Evolutionary conservation across 345 rosid species (phyloP).

Genomic region (Sisymbrium altissimum): DNA sequence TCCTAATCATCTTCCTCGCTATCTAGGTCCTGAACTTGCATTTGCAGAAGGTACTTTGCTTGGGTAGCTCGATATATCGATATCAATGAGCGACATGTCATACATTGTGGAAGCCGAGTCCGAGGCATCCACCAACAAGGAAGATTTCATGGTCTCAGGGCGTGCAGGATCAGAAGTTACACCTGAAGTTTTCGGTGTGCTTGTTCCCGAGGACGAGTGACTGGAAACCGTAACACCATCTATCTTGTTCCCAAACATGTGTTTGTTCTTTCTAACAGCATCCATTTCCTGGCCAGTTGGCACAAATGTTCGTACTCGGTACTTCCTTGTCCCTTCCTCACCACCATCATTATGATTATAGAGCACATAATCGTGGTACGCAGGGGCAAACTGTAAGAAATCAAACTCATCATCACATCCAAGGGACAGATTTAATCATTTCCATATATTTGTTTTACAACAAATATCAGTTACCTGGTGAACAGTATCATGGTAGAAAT

Average conservation of each 20-base stretch:
- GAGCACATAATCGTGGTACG: constrained; percentile 95
- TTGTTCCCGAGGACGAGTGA: constrained; percentile 59
- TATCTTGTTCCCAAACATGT: constrained; percentile 58
- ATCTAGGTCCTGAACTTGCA: constrained; percentile 39
- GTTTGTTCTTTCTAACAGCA: constrained; percentile 75
- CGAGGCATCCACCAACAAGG: constrained; percentile 63
- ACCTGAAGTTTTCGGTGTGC: constrained; percentile 46
- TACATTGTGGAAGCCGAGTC: constrained; percentile 49
- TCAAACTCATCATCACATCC: constrained; percentile 9
- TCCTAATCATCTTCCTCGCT: constrained; percentile 48
- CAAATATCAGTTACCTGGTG: constrained; percentile 63
- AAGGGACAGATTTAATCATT: neutral
- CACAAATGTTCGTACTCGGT: constrained; percentile 89
- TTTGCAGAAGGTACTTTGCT: constrained; percentile 74
- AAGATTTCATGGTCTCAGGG: constrained; percentile 60
- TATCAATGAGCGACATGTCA: constrained; percentile 86
- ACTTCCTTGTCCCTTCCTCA: constrained; percentile 86
- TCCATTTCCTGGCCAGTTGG: constrained; percentile 99
- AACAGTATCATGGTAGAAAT: constrained; percentile 95
- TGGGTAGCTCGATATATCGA: constrained; percentile 79
- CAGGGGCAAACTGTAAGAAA: constrained; percentile 79
- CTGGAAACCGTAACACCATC: constrained; percentile 77
- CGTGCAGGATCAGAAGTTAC: constrained; percentile 36
- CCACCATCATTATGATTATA: constrained; percentile 86
- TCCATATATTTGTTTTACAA: neutral